Conservation (phyloP, 441 rosid species). For the Syzygium malaccense region DNA sequence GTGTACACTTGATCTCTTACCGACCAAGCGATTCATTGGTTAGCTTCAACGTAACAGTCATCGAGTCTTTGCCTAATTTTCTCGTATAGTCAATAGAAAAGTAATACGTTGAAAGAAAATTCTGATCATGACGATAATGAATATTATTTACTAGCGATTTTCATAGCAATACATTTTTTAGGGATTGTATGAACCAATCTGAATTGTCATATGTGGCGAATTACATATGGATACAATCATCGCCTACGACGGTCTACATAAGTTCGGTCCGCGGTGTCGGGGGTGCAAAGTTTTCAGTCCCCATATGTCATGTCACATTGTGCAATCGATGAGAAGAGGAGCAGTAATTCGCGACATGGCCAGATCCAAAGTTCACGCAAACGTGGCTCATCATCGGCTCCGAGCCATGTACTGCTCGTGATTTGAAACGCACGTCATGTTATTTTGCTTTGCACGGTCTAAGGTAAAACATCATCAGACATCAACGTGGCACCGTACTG, state of each 20-base stretch:
- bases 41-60: fast-evolving
- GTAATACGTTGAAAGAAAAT: fast-evolving
- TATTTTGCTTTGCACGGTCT: neutral
- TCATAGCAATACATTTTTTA: neutral
- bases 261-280: neutral
- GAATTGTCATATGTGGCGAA: neutral
- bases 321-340: neutral
- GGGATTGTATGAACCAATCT: neutral
- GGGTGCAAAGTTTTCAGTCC: neutral
- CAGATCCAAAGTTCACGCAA: neutral
- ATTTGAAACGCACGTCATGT: neutral
- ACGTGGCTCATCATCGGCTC: neutral
- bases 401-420: neutral
- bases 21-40: fast-evolving
- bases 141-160: neutral
- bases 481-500: neutral
- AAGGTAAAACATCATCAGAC: neutral
- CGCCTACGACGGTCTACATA: neutral
- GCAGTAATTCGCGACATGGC: neutral
- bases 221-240: too few species aligned
- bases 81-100: neutral
- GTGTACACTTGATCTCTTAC: neutral
- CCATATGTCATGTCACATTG: neutral
- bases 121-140: fast-evolving
- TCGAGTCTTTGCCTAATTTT: neutral